Evolutionary conservation across 495 filamentous ascomycete species (phyloP).

Genomic region (Hypoxylon subgilvum): DNA sequence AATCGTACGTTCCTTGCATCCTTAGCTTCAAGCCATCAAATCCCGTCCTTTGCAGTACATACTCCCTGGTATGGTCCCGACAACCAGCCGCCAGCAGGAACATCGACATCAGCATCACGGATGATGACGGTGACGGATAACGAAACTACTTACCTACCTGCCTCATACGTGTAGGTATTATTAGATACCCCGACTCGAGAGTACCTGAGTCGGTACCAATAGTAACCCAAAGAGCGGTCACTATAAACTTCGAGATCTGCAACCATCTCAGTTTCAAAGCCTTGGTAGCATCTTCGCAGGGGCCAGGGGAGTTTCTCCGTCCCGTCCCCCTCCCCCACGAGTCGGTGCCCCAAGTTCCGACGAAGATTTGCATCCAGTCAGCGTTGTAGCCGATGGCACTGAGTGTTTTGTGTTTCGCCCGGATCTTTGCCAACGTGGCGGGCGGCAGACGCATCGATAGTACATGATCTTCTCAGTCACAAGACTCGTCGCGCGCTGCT

Average conservation of each 20-base stretch:
- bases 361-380: constrained; percentile 35
- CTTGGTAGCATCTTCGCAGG: constrained; percentile 30
- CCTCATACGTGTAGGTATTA: too few species aligned
- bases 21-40: constrained; percentile 19
- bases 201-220: neutral
- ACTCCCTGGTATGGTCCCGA: neutral
- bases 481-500: constrained; percentile 25
- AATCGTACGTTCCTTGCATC: constrained; percentile 37
- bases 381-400: constrained; percentile 38
- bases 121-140: constrained; percentile 11
- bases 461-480: constrained; percentile 30
- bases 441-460: constrained; percentile 18
- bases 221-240: constrained; percentile 29
- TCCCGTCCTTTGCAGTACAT: neutral
- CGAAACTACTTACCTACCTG: neutral
- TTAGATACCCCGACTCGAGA: neutral
- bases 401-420: constrained; percentile 35
- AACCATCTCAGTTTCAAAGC: constrained; percentile 35
- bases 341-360: constrained; percentile 33
- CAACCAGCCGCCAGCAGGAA: constrained; percentile 9
- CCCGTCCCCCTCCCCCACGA: constrained; percentile 25
- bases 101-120: constrained; percentile 3
- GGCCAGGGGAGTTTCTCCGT: constrained; percentile 5
- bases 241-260: constrained; percentile 32
- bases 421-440: constrained; percentile 31